Evolutionary conservation across 306 rosid species (phyloP), one percentile per base, ranked within the genome.

Genomic region (Carpinus fangiana): DNA sequence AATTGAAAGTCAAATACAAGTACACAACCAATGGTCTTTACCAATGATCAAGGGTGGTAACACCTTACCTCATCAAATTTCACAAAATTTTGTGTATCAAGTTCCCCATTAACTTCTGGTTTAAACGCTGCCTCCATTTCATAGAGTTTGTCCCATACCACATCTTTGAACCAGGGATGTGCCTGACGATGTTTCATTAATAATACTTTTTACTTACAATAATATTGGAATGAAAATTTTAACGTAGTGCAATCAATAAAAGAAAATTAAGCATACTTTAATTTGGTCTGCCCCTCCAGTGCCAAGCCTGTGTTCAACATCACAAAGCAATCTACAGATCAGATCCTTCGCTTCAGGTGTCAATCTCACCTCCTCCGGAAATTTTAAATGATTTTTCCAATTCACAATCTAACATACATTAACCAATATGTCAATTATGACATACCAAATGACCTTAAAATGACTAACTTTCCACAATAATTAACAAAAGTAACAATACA

Each of bases 41-140:
- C 55, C 51, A 28, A 82, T 48, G 3, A 81, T 53, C 62, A 78
- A 77, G 66, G 9, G 21, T 53, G 28, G 45, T 46, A 59, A 77
- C 31, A 76, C n/a, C 62, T 76, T 48, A 89, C 98, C 94, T 92
- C 98, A 66, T 92, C 94, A 73, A 90, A 90, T 82, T 92, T 90
- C 97, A 92, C 90, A 82, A 94, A 94, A 82, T 92, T 94, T 62
- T 94, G 98, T n/a, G 97, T 94, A 88, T 94, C 98, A 41, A 94
- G 98, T 64, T 90, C 96, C 55, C 90, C 94, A 52, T 72, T 72
- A 87, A 94, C 97, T 76, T 90, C 92, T 28, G 98, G 98, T 85
- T 92, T 94, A 87, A 92, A 94, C 67, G 98, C 97, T 64, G 98
- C 98, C 65, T 94, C 97, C 31, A 74, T 83, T 82, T 88, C 97